These are phyloP conservation scores for Beta corolliflora DNA, from an alignment of 179 eudicot species.

Conservation along the genomic window DNA sequence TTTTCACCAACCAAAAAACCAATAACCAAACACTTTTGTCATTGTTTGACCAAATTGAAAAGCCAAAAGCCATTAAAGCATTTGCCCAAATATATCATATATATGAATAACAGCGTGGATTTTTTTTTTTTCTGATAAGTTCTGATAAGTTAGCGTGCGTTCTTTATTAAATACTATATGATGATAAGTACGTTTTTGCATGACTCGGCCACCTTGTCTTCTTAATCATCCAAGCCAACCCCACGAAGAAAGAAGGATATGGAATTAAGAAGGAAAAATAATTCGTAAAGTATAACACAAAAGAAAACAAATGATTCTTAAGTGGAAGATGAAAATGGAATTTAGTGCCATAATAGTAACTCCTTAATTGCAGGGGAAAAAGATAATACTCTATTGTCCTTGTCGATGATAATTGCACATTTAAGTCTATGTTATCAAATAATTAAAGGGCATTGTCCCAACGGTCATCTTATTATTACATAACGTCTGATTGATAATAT, in stretches of 20 bases:
- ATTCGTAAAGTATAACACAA: too few species aligned
- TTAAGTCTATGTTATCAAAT: not conserved
- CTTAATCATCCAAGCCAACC: conserved; percentile 12
- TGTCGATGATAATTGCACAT: not conserved
- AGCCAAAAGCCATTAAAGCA: too few species aligned
- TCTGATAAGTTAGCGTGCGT: too few species aligned
- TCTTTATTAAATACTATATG: not conserved
- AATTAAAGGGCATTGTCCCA: not conserved
- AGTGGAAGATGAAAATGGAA: not conserved
- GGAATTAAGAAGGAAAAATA: too few species aligned
- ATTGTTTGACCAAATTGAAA: too few species aligned
- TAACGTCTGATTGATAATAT: too few species aligned
- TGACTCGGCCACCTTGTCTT: conserved; percentile 27
- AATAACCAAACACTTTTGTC: too few species aligned
- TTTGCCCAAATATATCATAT: too few species aligned
- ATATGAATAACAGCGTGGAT: too few species aligned
- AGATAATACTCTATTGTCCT: not conserved
- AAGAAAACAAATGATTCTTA: not conserved
- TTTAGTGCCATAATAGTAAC: not conserved
- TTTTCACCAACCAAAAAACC: too few species aligned
- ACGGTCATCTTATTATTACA: not conserved
- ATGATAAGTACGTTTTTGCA: conserved; percentile 7
- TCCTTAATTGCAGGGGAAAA: conserved; percentile 7
- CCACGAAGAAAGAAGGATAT: not conserved
- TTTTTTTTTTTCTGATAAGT: too few species aligned